Evolutionary conservation across 139 green algal species (phyloP), one percentile per base, ranked within the genome.

Genomic region (Monoraphidium neglectum): DNA sequence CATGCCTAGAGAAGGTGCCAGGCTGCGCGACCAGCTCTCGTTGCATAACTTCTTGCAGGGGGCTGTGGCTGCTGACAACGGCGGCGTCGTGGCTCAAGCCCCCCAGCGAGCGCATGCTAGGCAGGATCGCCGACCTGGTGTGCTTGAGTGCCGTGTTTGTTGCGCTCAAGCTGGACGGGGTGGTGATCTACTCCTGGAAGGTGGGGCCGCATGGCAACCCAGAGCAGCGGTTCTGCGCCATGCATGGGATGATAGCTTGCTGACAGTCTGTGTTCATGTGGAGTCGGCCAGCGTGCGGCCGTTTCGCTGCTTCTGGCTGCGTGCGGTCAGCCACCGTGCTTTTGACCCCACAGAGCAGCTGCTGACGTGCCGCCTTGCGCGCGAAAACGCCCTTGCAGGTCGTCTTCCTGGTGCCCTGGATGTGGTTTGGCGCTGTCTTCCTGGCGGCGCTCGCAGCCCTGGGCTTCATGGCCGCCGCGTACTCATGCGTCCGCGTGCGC

Each of bases 381-480:
- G n/a, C n/a, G n/a, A n/a, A n/a, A n/a, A n/a, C n/a, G n/a, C n/a
- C n/a, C n/a, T n/a, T n/a, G n/a, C 43, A 51, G 43, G 43, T 51
- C 54, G 81, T 89, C 40, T 90, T 92, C 77, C 79, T 92, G 43
- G 77, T 92, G 24, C 87, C 87, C 2, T 90, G 85, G 85, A 82
- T 89, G 56, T 89, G 85, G 83, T 89, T 92, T 70, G 70, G 62
- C 49, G 62, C 61, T 6, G 43, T 92, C n/a, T 76, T 86, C 26
- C 64, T 90, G 40, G 76, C 83, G 13, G 79, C 83, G 23, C 30
- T 65, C 2, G 70, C 88, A 68, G 86, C 60, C 2, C n/a, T 38
- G 32, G 79, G 81, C 56, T 84, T 64, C 57, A 61, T 72, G 80
- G 56, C 71, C 82, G 61, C 60, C 81, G 73, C 84, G 70, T 76